Evolutionary conservation across 2,329 filamentous ascomycete genomes (phyloP).

Genomic region (Metarhizium humberi): DNA sequence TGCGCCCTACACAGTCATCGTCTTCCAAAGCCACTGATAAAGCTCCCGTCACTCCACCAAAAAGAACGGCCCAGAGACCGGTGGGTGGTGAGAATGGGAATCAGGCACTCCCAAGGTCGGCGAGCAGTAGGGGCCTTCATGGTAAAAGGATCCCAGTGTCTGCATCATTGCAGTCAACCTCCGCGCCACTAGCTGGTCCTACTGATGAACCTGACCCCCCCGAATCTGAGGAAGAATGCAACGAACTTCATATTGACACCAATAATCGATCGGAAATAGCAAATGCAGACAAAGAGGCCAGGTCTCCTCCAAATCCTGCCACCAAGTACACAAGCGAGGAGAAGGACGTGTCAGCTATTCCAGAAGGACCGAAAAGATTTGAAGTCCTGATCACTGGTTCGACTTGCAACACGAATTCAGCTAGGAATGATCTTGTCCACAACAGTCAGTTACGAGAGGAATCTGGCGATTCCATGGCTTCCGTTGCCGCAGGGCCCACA

Average conservation of each 20-base stretch:
- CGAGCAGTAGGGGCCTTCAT: neutral
- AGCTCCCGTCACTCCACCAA: slow-evolving; percentile 38
- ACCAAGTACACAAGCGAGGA: neutral
- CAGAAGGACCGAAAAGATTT: neutral
- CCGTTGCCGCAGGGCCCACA: neutral
- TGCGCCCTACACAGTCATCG: slow-evolving; percentile 63
- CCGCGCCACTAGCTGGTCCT: neutral
- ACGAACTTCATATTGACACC: no score
- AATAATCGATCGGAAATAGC: no score
- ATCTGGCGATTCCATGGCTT: neutral
- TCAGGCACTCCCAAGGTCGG: neutral
- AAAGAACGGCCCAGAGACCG: slow-evolving; percentile 22
- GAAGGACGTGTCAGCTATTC: neutral
- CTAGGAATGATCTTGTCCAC: neutral
- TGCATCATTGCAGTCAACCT: neutral
- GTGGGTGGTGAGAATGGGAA: neutral
- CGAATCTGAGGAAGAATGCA: neutral
- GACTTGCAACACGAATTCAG: neutral
- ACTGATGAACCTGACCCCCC: neutral
- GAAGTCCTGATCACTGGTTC: neutral
- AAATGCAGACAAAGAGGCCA: no score
- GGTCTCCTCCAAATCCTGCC: neutral
- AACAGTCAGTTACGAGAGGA: neutral
- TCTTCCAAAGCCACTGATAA: slow-evolving; percentile 61
- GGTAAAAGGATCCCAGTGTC: neutral